Evolutionary conservation across 2,329 filamentous ascomycete genomes (phyloP).

Genomic region (Colletotrichum trifolii): DNA sequence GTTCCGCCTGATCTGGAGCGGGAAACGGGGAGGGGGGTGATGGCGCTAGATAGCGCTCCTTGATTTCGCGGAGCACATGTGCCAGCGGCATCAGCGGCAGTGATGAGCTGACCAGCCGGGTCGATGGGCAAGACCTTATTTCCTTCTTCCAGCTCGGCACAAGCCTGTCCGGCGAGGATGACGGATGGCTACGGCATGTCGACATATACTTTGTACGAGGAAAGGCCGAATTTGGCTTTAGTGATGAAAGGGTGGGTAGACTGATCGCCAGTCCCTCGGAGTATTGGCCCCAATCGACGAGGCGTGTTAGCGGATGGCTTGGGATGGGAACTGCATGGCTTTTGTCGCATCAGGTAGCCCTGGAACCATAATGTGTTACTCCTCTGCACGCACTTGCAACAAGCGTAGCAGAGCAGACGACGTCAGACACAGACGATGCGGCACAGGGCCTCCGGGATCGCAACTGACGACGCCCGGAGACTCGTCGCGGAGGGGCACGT

Average conservation of each 20-base stretch:
- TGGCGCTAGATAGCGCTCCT: constrained; percentile 24
- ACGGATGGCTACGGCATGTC: not conserved
- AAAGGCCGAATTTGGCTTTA: constrained; percentile 8
- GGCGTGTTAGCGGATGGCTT: constrained; percentile 13
- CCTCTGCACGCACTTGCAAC: not conserved
- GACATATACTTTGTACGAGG: not conserved
- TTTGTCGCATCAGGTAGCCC: not conserved
- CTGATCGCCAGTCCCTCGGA: constrained; percentile 7
- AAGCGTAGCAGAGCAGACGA: constrained; percentile 2
- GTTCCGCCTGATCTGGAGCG: constrained; percentile 30
- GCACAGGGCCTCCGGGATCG: constrained; percentile 3
- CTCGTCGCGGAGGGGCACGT: not conserved
- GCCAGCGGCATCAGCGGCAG: constrained; percentile 10
- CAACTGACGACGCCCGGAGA: constrained; percentile 7
- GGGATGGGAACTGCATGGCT: not conserved
- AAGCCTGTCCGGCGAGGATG: constrained; percentile 1
- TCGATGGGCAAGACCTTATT: not conserved
- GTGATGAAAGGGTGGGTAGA: constrained; percentile 12
- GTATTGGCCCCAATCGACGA: constrained; percentile 8
- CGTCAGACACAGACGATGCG: not conserved
- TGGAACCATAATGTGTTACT: too few species aligned
- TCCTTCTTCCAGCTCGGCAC: not conserved
- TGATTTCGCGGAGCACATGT: constrained; percentile 11
- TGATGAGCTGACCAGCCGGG: constrained; percentile 8
- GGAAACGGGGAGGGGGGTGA: constrained; percentile 20